A percentile compares a stretch with the other conserved stretches of the same genome.
Conservation (phyloP, 2,329 filamentous ascomycete genomes). For the Xylaria sp. region DNA sequence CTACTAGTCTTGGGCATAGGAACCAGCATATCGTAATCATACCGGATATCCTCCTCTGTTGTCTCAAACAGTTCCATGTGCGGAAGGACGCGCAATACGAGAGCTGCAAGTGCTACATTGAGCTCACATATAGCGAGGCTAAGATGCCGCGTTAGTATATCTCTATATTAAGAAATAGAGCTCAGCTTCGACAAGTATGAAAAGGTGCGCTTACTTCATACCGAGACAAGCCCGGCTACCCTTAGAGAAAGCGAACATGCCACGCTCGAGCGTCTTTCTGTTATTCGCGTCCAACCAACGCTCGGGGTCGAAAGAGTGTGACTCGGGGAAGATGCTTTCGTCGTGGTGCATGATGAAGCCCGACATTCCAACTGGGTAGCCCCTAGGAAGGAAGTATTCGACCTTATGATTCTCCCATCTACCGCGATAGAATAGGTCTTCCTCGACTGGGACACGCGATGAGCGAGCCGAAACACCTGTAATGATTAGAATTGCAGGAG, state of each 20-base stretch:
- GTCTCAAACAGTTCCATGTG: slow-evolving; percentile 34
- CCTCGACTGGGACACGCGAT: slow-evolving; percentile 33
- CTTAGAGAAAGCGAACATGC: slow-evolving; percentile 46
- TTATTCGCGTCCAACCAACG: slow-evolving; percentile 43
- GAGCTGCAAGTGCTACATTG: slow-evolving; percentile 29
- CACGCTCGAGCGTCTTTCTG: slow-evolving; percentile 40
- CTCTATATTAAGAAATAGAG: background rate
- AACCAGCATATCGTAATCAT: slow-evolving; percentile 35
- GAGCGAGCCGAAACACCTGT: slow-evolving; percentile 32
- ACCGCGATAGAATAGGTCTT: slow-evolving; percentile 37
- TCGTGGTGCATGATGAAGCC: slow-evolving; percentile 44
- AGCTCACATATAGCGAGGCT: slow-evolving; percentile 32
- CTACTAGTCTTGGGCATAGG: slow-evolving; percentile 20
- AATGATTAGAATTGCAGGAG: background rate
- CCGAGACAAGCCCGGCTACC: slow-evolving; percentile 48
- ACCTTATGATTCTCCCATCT: slow-evolving; percentile 27
- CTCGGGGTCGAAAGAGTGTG: slow-evolving; percentile 44
- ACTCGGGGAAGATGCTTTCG: slow-evolving; percentile 41
- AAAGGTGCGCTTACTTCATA: slow-evolving; percentile 35
- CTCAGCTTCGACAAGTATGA: background rate
- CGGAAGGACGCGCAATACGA: slow-evolving; percentile 34
- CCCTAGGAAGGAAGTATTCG: slow-evolving; percentile 40
- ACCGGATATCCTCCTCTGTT: slow-evolving; percentile 33
- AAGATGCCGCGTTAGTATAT: background rate
- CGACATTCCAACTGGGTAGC: slow-evolving; percentile 45